These are phyloP conservation scores for Colletotrichum euphorbiae DNA, from an alignment of 2,329 filamentous ascomycete genomes.

Conservation along the genomic window DNA sequence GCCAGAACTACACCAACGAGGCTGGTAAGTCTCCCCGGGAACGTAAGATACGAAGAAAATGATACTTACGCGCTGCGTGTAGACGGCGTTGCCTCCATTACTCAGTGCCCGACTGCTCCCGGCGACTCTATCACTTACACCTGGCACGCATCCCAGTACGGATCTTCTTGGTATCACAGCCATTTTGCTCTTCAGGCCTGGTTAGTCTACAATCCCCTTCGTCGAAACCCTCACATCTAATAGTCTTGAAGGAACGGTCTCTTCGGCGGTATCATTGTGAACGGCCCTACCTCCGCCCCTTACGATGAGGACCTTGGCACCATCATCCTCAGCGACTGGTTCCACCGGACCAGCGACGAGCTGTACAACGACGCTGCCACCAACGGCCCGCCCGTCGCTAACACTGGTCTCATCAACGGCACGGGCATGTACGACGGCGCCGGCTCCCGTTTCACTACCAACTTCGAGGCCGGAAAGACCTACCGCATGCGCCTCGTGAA, in stretches of 20 bases:
- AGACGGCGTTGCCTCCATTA: slow-evolving; percentile 64
- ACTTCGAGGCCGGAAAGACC: slow-evolving; percentile 55
- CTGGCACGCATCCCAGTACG: slow-evolving; percentile 67
- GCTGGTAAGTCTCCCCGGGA: slow-evolving; percentile 47
- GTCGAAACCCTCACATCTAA: slow-evolving; percentile 42
- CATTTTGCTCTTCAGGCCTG: slow-evolving; percentile 63
- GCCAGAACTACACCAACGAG: slow-evolving; percentile 63
- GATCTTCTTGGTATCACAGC: slow-evolving; percentile 70
- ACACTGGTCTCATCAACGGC: slow-evolving; percentile 60
- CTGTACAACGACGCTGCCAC: slow-evolving; percentile 46
- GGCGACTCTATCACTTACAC: slow-evolving; percentile 66
- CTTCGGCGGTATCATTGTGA: slow-evolving; percentile 69
- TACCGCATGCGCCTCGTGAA: slow-evolving; percentile 64
- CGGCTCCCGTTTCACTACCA: slow-evolving; percentile 51
- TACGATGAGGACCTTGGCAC: slow-evolving; percentile 74
- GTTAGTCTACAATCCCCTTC: slow-evolving; percentile 46
- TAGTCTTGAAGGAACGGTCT: slow-evolving; percentile 54
- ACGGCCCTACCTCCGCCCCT: slow-evolving; percentile 67
- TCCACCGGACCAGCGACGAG: slow-evolving; percentile 56
- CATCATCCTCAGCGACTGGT: slow-evolving; percentile 70
- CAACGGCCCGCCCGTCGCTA: slow-evolving; percentile 50
- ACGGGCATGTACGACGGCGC: slow-evolving; percentile 51
- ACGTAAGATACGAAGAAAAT: too few species aligned
- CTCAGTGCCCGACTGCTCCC: slow-evolving; percentile 63
- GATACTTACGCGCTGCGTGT: too few species aligned